These are phyloP conservation scores for Tricholoma matsutake DNA, from an alignment of 768 basidiomycete species.

Conservation along the genomic window DNA sequence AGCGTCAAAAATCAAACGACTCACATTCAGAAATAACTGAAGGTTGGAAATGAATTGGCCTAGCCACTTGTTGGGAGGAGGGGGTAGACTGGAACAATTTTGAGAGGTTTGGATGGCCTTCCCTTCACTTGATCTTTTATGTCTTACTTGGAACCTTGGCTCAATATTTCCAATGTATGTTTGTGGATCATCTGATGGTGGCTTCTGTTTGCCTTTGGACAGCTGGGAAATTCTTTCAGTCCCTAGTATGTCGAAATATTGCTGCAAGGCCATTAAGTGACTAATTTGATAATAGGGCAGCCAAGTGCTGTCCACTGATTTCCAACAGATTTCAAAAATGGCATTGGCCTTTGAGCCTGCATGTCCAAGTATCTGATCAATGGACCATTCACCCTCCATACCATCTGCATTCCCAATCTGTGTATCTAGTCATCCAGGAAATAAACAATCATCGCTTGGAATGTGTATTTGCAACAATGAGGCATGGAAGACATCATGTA, in stretches of 20 bases:
- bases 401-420: conserved; percentile 3
- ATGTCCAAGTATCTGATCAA: conserved; percentile 23
- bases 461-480: neutral
- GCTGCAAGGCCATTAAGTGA: conserved; percentile 17
- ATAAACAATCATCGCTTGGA: neutral
- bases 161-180: neutral
- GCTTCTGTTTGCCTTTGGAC: neutral
- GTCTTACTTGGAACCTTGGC: neutral
- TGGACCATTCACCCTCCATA: conserved; percentile 23
- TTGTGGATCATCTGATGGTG: neutral
- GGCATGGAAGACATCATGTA: neutral
- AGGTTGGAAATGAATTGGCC: neutral
- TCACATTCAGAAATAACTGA: neutral
- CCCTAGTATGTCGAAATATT: conserved; percentile 30
- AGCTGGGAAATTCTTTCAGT: conserved; percentile 5
- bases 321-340: conserved; percentile 27
- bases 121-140: neutral
- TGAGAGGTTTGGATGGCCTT: too few species aligned
- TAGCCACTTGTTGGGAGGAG: neutral
- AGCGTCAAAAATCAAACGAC: neutral
- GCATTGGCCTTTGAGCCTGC: conserved; percentile 15
- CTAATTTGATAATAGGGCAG: conserved; percentile 21
- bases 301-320: conserved; percentile 32
- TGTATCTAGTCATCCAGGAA: neutral
- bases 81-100: too few species aligned